Conservation (phyloP, 352 stramenopile genomes). For the Peronosclerospora sorghi region DNA sequence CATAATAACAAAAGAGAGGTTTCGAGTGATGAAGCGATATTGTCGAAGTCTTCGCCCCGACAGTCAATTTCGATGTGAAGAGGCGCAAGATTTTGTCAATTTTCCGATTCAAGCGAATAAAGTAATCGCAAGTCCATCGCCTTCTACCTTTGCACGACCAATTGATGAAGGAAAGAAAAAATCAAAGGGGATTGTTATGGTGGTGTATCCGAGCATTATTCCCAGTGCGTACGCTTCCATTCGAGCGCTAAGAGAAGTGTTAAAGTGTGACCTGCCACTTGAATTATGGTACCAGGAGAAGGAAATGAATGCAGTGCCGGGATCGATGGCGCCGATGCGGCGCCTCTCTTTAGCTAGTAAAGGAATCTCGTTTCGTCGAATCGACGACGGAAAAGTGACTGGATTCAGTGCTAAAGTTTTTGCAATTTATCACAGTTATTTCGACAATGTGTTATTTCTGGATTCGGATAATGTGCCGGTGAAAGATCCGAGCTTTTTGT, state of each 20-base stretch:
- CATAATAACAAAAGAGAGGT: slow-evolving; percentile 16
- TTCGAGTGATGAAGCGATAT: slow-evolving; percentile 28
- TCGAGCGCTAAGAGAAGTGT: slow-evolving; percentile 18
- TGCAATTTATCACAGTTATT: slow-evolving; percentile 34
- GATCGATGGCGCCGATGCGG: slow-evolving; percentile 9
- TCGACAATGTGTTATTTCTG: slow-evolving; percentile 43
- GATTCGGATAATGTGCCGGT: slow-evolving; percentile 51
- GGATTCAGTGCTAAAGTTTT: slow-evolving; percentile 45
- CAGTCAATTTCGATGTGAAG: slow-evolving; percentile 29
- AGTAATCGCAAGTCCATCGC: slow-evolving; percentile 7
- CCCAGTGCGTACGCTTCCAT: slow-evolving; percentile 33
- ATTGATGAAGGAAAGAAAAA: not conserved
- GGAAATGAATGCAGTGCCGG: slow-evolving; percentile 19
- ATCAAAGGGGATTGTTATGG: slow-evolving; percentile 36
- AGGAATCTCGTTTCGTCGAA: slow-evolving; percentile 15
- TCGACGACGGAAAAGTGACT: slow-evolving; percentile 23
- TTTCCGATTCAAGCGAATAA: slow-evolving; percentile 20
- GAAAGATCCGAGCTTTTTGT: slow-evolving; percentile 47
- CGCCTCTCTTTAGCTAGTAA: not conserved
- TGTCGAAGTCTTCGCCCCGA: slow-evolving; percentile 23
- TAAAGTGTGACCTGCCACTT: slow-evolving; percentile 31
- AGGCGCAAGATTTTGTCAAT: slow-evolving; percentile 32
- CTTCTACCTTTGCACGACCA: slow-evolving; percentile 7
- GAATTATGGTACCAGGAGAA: slow-evolving; percentile 37
- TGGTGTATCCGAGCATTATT: slow-evolving; percentile 45